Evolutionary conservation across 1,284 basidiomycete genomes (phyloP).

Genomic region (Cryptococcus maquisensis): DNA sequence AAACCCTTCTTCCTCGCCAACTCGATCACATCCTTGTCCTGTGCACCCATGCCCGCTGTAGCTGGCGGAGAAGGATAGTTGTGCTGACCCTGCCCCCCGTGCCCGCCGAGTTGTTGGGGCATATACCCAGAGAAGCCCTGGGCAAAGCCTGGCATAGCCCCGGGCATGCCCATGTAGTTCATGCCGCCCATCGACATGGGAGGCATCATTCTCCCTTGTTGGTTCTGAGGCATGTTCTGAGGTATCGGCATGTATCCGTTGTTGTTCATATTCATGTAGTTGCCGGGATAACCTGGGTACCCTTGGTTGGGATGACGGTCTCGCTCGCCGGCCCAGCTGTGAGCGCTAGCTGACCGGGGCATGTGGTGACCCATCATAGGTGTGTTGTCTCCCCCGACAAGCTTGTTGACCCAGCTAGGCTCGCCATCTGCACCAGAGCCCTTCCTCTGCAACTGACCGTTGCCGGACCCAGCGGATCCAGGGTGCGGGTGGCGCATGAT

Average conservation of each 20-base stretch:
- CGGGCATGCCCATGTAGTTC: background rate
- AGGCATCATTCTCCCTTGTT: background rate
- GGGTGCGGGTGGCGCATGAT: conserved; percentile 14
- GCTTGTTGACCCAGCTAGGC: conserved; percentile 43
- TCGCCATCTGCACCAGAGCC: conserved; percentile 21
- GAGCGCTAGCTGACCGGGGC: conserved; percentile 12
- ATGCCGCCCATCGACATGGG: background rate
- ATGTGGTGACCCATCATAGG: conserved; percentile 14
- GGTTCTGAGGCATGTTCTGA: background rate
- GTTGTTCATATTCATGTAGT: background rate
- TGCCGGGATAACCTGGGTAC: background rate
- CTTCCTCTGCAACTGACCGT: background rate
- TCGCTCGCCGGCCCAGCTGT: conserved; percentile 7
- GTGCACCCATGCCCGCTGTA: conserved; percentile 20
- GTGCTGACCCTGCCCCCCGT: conserved; percentile 9
- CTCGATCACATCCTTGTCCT: conserved; percentile 69
- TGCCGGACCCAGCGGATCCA: background rate
- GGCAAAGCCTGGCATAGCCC: background rate
- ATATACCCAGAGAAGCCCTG: background rate
- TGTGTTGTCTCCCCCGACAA: conserved; percentile 37
- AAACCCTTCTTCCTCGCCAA: conserved; percentile 83
- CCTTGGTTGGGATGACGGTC: background rate
- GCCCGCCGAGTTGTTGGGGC: background rate
- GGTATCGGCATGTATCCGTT: background rate
- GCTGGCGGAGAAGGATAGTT: conserved; percentile 24